Evolutionary conservation across 2,329 filamentous ascomycete species (phyloP).

Genomic region (Rutstroemia sp.): DNA sequence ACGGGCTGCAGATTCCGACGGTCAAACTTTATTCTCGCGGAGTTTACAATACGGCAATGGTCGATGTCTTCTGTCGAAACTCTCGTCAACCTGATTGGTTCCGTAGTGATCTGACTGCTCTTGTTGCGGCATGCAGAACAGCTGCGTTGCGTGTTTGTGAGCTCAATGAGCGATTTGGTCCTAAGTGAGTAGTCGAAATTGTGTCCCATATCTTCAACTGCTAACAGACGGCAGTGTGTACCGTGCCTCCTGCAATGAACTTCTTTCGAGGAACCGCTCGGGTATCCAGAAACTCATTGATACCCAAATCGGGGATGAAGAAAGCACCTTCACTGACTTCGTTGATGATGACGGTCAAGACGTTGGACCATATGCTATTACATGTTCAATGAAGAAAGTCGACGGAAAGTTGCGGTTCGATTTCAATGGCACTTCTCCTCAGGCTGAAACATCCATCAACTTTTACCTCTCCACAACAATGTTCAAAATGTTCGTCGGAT

Average conservation of each 20-base stretch:
- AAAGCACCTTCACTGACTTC: not conserved
- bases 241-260: not conserved
- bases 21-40: slow-evolving; percentile 2
- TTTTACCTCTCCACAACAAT: slow-evolving; percentile 1
- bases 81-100: slow-evolving; percentile 3
- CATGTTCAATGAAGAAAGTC: not conserved
- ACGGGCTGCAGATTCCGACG: slow-evolving; percentile 1
- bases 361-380: not conserved
- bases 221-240: not conserved
- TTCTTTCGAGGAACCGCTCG: not conserved
- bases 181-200: not conserved
- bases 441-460: slow-evolving; percentile 3
- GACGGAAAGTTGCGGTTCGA: not conserved
- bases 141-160: slow-evolving; percentile 1
- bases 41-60: not conserved
- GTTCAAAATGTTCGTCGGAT: slow-evolving; percentile 4
- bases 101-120: slow-evolving; percentile 1
- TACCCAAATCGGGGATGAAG: not conserved
- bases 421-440: not conserved
- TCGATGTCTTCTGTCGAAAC: slow-evolving; percentile 2
- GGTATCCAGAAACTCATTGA: slow-evolving; percentile 1
- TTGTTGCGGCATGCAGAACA: slow-evolving; percentile 2
- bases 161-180: slow-evolving; percentile 1
- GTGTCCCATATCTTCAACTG: not conserved
- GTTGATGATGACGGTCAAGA: not conserved